phyloP scores from a whole-genome alignment of 352 stramenopile species.

The Hyaloperonospora brassicae region DNA sequence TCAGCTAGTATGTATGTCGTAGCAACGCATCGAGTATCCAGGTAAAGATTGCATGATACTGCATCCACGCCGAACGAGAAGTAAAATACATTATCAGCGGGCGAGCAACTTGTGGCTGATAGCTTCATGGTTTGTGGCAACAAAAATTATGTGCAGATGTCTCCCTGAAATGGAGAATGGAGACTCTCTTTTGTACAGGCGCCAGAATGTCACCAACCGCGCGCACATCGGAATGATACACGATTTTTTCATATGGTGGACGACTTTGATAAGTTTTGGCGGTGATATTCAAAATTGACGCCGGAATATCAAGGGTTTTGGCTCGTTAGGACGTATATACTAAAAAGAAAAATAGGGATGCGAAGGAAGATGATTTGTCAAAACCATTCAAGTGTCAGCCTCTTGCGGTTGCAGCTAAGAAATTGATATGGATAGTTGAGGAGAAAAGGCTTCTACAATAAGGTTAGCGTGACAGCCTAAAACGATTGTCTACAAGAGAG shows the following conservation, averaged over 20 bases:
- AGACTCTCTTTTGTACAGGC: conserved; percentile 88
- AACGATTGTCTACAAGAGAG: conserved; percentile 61
- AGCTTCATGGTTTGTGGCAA: conserved; percentile 96
- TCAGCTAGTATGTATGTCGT: conserved; percentile 92
- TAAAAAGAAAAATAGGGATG: background rate
- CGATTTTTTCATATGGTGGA: conserved; percentile 17
- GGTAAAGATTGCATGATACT: conserved; percentile 94
- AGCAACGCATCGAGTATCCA: conserved; percentile 94
- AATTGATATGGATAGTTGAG: conserved; percentile 12
- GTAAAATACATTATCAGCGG: conserved; percentile 92
- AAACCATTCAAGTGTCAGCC: background rate
- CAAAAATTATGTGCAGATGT: conserved; percentile 91
- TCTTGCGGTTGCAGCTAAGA: conserved; percentile 1
- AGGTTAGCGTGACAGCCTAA: conserved; percentile 37
- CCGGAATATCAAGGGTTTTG: background rate
- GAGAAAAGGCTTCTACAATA: conserved; percentile 7
- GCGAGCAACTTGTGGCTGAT: conserved; percentile 94
- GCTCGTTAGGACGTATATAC: background rate
- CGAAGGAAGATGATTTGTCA: background rate
- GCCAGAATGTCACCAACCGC: conserved; percentile 74
- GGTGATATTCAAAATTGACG: conserved; percentile 9
- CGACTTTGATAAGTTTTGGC: conserved; percentile 8
- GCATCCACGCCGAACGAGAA: conserved; percentile 97
- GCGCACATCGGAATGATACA: conserved; percentile 14
- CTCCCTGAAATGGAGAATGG: conserved; percentile 88